These are phyloP conservation scores for Talaromyces proteolyticus DNA, from an alignment of 495 filamentous ascomycete genomes.

Conservation along the genomic window DNA sequence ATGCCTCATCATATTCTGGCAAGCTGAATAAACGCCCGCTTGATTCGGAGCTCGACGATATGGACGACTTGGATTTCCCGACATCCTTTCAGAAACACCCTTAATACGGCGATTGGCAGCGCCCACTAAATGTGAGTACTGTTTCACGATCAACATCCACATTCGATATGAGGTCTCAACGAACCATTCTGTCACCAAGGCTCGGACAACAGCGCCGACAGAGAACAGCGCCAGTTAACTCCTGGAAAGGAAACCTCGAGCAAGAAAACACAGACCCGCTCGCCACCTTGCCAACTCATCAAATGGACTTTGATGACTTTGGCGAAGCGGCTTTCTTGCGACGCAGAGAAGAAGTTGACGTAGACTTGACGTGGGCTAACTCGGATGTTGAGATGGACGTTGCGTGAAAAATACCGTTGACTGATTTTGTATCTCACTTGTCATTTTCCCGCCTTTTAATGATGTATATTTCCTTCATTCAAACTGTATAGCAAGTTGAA, in stretches of 20 bases:
- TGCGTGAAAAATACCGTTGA: not conserved
- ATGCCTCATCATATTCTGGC: constrained; percentile 18
- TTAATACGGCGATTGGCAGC: constrained; percentile 1
- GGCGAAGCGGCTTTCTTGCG: constrained; percentile 38
- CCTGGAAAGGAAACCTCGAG: not conserved
- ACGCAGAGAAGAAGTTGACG: constrained; percentile 37
- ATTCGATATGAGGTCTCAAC: constrained; percentile 5
- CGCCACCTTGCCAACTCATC: constrained; percentile 18
- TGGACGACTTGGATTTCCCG: constrained; percentile 6
- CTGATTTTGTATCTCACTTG: not conserved
- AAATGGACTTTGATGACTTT: constrained; percentile 35
- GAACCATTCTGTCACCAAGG: constrained; percentile 29
- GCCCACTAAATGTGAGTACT: not conserved
- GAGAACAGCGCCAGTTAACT: constrained; percentile 9
- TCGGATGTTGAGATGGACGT: constrained; percentile 10
- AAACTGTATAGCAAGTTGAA: not conserved
- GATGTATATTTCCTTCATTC: not conserved
- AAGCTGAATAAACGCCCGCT: constrained; percentile 47
- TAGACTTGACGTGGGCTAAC: constrained; percentile 14
- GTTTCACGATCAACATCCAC: not conserved
- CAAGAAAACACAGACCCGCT: constrained; percentile 8
- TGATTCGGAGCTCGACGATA: constrained; percentile 8
- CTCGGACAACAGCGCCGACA: constrained; percentile 25
- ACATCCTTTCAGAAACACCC: not conserved
- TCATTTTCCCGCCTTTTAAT: not conserved